Conservation (phyloP, 179 eudicot species). For the Spinacia oleracea region DNA sequence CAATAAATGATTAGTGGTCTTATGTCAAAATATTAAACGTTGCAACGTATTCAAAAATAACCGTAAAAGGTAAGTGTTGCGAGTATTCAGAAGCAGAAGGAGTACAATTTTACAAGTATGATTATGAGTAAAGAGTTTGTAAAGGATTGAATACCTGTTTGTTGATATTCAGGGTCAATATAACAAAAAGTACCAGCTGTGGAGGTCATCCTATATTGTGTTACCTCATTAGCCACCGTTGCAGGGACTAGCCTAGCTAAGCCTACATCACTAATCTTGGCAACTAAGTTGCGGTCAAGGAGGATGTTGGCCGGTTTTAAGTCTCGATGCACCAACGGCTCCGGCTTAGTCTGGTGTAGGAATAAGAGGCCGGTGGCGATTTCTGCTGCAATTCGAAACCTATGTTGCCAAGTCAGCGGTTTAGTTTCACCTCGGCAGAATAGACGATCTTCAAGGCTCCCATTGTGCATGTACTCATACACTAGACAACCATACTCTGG, state of each 20-base stretch:
- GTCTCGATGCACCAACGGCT: constrained; percentile 51
- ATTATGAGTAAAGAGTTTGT: too few relatives aligned
- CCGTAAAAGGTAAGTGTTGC: too few relatives aligned
- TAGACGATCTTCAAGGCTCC: constrained; percentile 46
- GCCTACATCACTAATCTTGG: constrained; percentile 48
- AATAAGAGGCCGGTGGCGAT: constrained; percentile 46
- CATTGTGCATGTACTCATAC: constrained; percentile 53
- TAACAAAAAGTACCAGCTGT: constrained; percentile 53
- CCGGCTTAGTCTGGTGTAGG: constrained; percentile 49
- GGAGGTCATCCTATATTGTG: constrained; percentile 45
- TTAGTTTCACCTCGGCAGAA: constrained; percentile 38
- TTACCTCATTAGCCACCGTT: constrained; percentile 33
- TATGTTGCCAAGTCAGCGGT: constrained; percentile 42
- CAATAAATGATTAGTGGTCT: too few relatives aligned
- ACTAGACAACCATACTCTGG: constrained; percentile 52
- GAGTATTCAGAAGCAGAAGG: too few relatives aligned
- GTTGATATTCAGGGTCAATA: constrained; percentile 53
- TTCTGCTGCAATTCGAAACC: constrained; percentile 46
- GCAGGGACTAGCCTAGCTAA: constrained; percentile 47
- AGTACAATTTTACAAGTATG: too few relatives aligned
- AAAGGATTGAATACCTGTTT: constrained; percentile 37
- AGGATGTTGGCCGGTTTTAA: constrained; percentile 48
- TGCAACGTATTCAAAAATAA: too few relatives aligned
- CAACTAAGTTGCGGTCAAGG: constrained; percentile 41
- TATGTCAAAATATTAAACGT: too few relatives aligned